These are phyloP conservation scores for Pelargonium nanum DNA, from an alignment of 345 rosid species.

Conservation along the genomic window DNA sequence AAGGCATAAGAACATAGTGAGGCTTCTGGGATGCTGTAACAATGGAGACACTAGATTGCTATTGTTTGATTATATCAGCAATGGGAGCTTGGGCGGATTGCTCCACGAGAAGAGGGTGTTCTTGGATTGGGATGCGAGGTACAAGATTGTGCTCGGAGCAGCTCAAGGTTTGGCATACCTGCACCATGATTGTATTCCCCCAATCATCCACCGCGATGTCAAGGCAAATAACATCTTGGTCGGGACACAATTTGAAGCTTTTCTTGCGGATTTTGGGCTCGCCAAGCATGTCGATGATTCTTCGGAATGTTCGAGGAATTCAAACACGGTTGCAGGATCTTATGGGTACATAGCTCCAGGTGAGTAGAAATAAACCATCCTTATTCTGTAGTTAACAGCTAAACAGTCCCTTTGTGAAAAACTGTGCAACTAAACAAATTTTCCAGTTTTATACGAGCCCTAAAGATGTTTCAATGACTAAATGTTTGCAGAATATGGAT, in stretches of 20 bases:
- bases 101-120: slow-evolving; percentile 38
- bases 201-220: slow-evolving; percentile 65
- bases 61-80: slow-evolving; percentile 54
- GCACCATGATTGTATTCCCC: slow-evolving; percentile 64
- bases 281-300: slow-evolving; percentile 51
- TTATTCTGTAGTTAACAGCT: not conserved
- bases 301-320: slow-evolving; percentile 31
- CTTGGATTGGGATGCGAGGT: slow-evolving; percentile 63
- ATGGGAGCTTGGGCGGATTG: slow-evolving; percentile 53
- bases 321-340: slow-evolving; percentile 56
- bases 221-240: slow-evolving; percentile 65
- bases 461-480: not conserved
- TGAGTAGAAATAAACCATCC: slow-evolving; percentile 24
- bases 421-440: too few species aligned
- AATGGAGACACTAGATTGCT: slow-evolving; percentile 54
- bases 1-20: slow-evolving; percentile 61
- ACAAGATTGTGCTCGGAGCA: slow-evolving; percentile 51
- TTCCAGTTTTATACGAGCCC: too few species aligned
- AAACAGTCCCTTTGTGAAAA: too few species aligned
- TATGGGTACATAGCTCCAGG: slow-evolving; percentile 81
- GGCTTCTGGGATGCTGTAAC: slow-evolving; percentile 54
- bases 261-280: slow-evolving; percentile 61
- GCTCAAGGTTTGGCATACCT: slow-evolving; percentile 69
- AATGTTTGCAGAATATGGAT: slow-evolving; percentile 48
- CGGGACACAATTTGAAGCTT: slow-evolving; percentile 57